A percentile compares a stretch with the other conserved stretches of the same genome.
Conservation (phyloP, 2,329 filamentous ascomycete genomes). For the Cladosporium sp. region DNA sequence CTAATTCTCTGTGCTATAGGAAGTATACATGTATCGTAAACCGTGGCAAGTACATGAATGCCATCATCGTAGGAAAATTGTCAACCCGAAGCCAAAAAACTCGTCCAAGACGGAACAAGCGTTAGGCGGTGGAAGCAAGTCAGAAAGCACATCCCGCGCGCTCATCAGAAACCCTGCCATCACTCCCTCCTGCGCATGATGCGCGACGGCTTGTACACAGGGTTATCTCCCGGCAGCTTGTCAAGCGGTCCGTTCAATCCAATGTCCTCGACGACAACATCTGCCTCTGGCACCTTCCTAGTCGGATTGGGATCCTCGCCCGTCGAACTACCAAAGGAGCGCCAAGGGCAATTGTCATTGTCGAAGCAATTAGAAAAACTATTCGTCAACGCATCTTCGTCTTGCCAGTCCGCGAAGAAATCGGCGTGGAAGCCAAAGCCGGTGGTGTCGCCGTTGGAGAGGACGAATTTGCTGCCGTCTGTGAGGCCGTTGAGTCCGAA, state of each 20-base stretch:
- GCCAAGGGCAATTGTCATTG: slow-evolving; percentile 61
- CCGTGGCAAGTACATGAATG: too few species aligned
- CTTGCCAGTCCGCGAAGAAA: slow-evolving; percentile 46
- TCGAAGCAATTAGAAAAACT: slow-evolving; percentile 52
- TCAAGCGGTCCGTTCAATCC: slow-evolving; percentile 38
- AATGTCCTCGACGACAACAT: slow-evolving; percentile 26
- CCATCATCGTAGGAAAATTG: too few species aligned
- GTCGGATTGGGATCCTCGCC: slow-evolving; percentile 12
- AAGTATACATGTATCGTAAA: too few species aligned
- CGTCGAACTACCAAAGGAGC: slow-evolving; percentile 36
- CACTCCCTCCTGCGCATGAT: neutral
- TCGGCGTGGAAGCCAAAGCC: slow-evolving; percentile 50
- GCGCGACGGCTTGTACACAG: slow-evolving; percentile 32
- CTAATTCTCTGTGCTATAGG: too few species aligned
- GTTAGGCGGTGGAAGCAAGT: too few species aligned
- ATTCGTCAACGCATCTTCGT: slow-evolving; percentile 56
- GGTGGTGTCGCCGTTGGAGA: slow-evolving; percentile 40
- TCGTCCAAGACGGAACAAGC: too few species aligned
- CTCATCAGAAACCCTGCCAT: neutral
- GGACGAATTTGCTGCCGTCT: slow-evolving; percentile 53
- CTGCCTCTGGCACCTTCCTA: neutral
- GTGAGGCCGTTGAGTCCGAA: slow-evolving; percentile 58
- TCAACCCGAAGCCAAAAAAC: too few species aligned
- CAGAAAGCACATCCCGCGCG: neutral
- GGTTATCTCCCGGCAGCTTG: slow-evolving; percentile 53